Base-by-base conservation (phyloP, 805 yeast species). In the Lachancea meyersii region DNA sequence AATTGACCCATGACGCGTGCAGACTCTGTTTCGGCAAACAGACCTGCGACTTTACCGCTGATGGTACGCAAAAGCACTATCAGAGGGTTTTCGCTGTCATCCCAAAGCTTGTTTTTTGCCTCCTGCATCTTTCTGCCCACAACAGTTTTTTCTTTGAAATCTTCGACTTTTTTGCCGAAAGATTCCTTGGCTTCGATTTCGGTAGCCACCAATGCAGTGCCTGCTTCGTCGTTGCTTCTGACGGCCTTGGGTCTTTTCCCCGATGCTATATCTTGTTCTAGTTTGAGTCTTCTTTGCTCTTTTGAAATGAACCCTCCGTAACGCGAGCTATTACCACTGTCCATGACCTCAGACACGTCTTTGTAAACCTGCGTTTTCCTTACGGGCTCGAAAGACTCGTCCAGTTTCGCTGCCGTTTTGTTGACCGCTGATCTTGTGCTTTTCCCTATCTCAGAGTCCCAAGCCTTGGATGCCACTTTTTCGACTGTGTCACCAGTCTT, bases 401-500 rank as follows among this genome's bases (percentile, higher is more conserved):
- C 93, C n/a, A 91, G 81, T 11, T 74, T 79, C 43, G 86, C 86
- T 1, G 94, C 96, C 3, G 96, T 80, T 40, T 76, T 75, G 45
- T 73, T 75, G n/a, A 87, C 91, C 0, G 88, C 87, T 34, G 78
- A 73, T 57, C 97, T 76, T n/a, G 96, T 89, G 38, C 82, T 83
- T 61, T 82, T 80, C 47, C 95, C 93, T 33, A 91, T 85, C 19
- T 93, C 86, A 1, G 96, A 87, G 48, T 93, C 96, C 98, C 98
- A 93, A 1, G 97, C 96, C 46, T 81, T 82, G 31, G 76, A 71
- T 3, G 96, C 97, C 35, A 80, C 95, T 45, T 76, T 82, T 42
- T 96, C 97, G 27, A 93, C 87, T 31, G 80, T 91, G 55, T 84
- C 86, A n/a, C 97, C 97, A 4, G 97, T 93, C 65, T 84, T 85